A percentile compares a stretch with the other conserved stretches of the same genome.
Evolutionary conservation across 352 stramenopile species (phyloP).

Genomic region (Phytophthora brassicae): DNA sequence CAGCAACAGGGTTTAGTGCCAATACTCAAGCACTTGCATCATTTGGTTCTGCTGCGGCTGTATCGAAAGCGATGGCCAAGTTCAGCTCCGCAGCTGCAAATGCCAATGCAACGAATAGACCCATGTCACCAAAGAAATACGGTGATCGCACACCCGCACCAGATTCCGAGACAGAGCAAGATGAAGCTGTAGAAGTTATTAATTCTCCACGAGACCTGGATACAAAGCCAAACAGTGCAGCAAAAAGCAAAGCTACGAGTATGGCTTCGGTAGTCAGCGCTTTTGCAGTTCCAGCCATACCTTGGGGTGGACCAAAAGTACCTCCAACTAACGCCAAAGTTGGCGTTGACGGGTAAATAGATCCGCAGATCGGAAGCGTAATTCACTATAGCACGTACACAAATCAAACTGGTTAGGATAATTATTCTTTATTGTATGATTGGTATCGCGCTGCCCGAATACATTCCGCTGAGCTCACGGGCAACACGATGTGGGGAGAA

Average conservation of each 20-base stretch:
- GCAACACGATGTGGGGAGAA: conserved; percentile 18
- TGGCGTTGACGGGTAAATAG: conserved; percentile 31
- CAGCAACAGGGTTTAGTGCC: conserved; percentile 21
- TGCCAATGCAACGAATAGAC: conserved; percentile 3
- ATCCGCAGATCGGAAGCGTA: too few species aligned
- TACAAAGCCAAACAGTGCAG: background rate
- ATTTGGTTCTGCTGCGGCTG: conserved; percentile 23
- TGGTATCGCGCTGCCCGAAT: conserved; percentile 25
- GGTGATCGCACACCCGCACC: background rate
- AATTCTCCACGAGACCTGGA: conserved; percentile 44
- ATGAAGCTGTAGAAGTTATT: conserved; percentile 45
- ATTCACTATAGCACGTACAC: conserved; percentile 11
- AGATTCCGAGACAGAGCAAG: conserved; percentile 23
- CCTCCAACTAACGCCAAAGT: conserved; percentile 24
- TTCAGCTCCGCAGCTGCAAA: conserved; percentile 23
- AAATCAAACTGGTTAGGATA: too few species aligned
- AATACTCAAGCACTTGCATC: conserved; percentile 24
- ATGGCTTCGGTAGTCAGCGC: conserved; percentile 13
- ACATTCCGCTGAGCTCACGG: conserved; percentile 34
- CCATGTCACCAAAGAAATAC: conserved; percentile 26
- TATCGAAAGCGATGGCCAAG: conserved; percentile 31
- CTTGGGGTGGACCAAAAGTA: conserved; percentile 19
- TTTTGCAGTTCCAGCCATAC: conserved; percentile 17
- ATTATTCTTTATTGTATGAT: conserved; percentile 42
- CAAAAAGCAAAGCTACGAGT: conserved; percentile 2